Percentiles rank a stretch among this genome's conserved stretches.
These are phyloP conservation scores for Pyrenophora graminea DNA, from an alignment of 2,329 filamentous ascomycete species.

Conservation along the genomic window DNA sequence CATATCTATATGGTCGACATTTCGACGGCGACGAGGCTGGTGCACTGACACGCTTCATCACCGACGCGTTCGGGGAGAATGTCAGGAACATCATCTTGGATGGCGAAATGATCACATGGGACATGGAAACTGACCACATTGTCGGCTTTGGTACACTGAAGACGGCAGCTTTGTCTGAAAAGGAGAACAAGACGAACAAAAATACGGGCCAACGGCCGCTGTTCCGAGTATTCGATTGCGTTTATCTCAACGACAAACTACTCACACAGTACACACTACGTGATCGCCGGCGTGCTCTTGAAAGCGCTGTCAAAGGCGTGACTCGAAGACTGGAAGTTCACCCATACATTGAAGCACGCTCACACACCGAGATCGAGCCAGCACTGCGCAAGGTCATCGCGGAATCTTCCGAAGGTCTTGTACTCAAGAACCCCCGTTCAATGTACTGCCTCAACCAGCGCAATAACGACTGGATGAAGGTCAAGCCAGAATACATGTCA, in stretches of 20 bases:
- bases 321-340: slow-evolving; percentile 84
- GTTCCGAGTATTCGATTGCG: slow-evolving; percentile 86
- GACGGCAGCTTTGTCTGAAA: slow-evolving; percentile 80
- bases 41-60: slow-evolving; percentile 78
- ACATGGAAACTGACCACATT: slow-evolving; percentile 80
- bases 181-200: slow-evolving; percentile 67
- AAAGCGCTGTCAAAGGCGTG: slow-evolving; percentile 69
- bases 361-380: slow-evolving; percentile 74
- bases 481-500: slow-evolving; percentile 98
- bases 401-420: slow-evolving; percentile 84
- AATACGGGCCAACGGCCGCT: slow-evolving; percentile 71
- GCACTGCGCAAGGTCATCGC: slow-evolving; percentile 81
- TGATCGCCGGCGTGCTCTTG: slow-evolving; percentile 76
- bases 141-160: slow-evolving; percentile 93
- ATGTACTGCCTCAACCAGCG: slow-evolving; percentile 85
- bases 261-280: slow-evolving; percentile 81
- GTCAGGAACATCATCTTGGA: slow-evolving; percentile 90
- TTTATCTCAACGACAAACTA: slow-evolving; percentile 81
- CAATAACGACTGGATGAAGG: slow-evolving; percentile 97
- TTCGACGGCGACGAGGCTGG: slow-evolving; percentile 71
- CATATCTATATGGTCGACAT: slow-evolving; percentile 84
- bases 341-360: slow-evolving; percentile 67
- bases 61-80: slow-evolving; percentile 73
- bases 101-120: slow-evolving; percentile 99
- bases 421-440: slow-evolving; percentile 90